A percentile compares a stretch with the other conserved stretches of the same genome.
phyloP scores from a whole-genome alignment of 495 filamentous ascomycete genomes.

The Penicillium salamii region DNA sequence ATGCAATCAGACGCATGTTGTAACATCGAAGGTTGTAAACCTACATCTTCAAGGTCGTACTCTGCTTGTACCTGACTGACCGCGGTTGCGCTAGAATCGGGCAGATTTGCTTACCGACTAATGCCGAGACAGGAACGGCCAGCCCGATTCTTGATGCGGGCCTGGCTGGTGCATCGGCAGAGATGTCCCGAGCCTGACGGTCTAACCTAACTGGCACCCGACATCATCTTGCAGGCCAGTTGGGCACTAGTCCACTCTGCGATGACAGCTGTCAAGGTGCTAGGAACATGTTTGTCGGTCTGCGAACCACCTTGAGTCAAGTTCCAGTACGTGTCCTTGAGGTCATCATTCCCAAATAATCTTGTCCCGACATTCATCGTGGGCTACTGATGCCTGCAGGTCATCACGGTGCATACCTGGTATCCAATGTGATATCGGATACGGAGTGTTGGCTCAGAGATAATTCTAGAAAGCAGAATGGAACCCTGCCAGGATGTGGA shows the following conservation, averaged over 20 bases:
- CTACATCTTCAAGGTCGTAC: neutral
- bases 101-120: slow-evolving; percentile 29
- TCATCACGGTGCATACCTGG: no score
- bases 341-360: neutral
- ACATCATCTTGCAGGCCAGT: slow-evolving; percentile 23
- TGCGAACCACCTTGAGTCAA: neutral
- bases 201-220: slow-evolving; percentile 9
- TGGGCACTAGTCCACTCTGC: slow-evolving; percentile 18
- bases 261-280: slow-evolving; percentile 6
- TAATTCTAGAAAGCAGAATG: no score
- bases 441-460: no score
- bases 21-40: slow-evolving; percentile 1
- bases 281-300: slow-evolving; percentile 7
- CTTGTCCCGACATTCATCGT: neutral
- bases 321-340: neutral
- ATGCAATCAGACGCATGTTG: neutral
- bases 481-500: neutral
- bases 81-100: slow-evolving; percentile 18
- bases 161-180: slow-evolving; percentile 15
- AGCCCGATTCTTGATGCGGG: slow-evolving; percentile 18
- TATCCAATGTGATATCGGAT: no score
- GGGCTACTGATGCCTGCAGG: slow-evolving; percentile 1
- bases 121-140: slow-evolving; percentile 24
- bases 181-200: slow-evolving; percentile 13
- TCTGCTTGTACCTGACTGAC: slow-evolving; percentile 9